A percentile compares a stretch with the other conserved stretches of the same genome.
Evolutionary conservation across 495 filamentous ascomycete genomes (phyloP).

Genomic region (Trichoderma asperelloides): DNA sequence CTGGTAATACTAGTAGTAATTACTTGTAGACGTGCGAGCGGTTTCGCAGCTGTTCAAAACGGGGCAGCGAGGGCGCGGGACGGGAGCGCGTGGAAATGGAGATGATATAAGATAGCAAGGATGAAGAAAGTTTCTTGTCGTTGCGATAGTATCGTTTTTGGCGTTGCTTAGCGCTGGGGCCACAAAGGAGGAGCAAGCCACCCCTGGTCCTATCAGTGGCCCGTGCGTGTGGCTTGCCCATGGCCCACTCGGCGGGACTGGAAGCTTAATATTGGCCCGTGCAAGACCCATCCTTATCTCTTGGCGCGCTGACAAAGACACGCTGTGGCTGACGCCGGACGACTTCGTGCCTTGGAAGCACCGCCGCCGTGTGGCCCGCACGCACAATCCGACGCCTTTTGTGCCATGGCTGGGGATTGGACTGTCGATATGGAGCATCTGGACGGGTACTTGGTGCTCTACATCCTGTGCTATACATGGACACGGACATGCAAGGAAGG

Average conservation of each 20-base stretch:
- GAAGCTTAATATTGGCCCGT: slow-evolving; percentile 3
- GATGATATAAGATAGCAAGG: not conserved
- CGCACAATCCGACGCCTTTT: not conserved
- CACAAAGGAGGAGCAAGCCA: not conserved
- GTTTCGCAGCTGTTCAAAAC: not conserved
- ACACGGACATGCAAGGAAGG: not conserved
- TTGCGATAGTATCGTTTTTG: not conserved
- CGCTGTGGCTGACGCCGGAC: not conserved
- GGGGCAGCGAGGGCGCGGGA: not conserved
- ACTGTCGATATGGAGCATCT: no score
- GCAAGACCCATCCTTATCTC: slow-evolving; percentile 2
- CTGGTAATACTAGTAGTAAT: not conserved
- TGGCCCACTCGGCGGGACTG: not conserved
- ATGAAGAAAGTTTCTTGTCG: slow-evolving; percentile 1
- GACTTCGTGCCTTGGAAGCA: not conserved
- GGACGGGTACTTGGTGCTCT: no score
- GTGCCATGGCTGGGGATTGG: no score
- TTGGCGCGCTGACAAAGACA: slow-evolving; percentile 6
- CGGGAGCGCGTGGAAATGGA: not conserved
- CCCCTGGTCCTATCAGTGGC: not conserved
- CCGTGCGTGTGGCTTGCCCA: slow-evolving; percentile 1
- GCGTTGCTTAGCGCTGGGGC: not conserved
- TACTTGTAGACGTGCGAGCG: not conserved
- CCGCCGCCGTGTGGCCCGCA: not conserved
- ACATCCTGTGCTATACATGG: not conserved